Conservation (phyloP, 2,329 filamentous ascomycete species). For the Beauveria bassiana region DNA sequence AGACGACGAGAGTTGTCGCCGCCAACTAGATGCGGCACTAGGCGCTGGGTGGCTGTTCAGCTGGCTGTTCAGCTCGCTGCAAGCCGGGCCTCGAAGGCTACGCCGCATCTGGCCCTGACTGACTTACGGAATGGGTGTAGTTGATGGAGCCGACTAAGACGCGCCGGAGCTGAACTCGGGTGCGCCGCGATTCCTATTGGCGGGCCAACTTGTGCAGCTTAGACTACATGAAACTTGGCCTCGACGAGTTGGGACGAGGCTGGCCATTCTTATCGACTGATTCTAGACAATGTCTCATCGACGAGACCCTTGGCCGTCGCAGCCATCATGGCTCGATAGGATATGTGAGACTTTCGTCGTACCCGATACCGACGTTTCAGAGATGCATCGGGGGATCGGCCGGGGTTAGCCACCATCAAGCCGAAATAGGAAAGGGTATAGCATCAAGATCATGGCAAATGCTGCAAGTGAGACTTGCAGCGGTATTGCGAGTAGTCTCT, state of each 20-base stretch:
- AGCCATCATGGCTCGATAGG: neutral
- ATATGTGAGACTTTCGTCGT: neutral
- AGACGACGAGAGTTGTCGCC: neutral
- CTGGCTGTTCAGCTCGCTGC: constrained; percentile 5
- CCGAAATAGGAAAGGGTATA: neutral
- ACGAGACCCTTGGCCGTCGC: neutral
- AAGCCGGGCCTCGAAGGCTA: neutral
- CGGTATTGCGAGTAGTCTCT: neutral
- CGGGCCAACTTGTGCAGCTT: neutral
- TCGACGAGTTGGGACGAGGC: neutral
- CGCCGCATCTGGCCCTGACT: neutral
- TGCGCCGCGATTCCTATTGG: neutral
- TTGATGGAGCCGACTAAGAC: neutral
- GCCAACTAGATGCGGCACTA: neutral
- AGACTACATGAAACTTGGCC: neutral
- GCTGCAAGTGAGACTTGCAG: neutral
- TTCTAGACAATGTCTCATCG: neutral
- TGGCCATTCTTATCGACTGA: neutral
- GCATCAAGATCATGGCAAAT: neutral
- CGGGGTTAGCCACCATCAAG: neutral
- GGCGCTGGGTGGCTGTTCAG: constrained; percentile 1
- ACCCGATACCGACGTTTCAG: no score
- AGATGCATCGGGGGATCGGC: neutral
- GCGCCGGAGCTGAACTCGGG: neutral
- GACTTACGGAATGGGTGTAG: neutral